Evolutionary conservation across 352 stramenopile genomes (phyloP), one percentile per base, ranked within the genome.

Genomic region (Globisporangium paroecandrum): DNA sequence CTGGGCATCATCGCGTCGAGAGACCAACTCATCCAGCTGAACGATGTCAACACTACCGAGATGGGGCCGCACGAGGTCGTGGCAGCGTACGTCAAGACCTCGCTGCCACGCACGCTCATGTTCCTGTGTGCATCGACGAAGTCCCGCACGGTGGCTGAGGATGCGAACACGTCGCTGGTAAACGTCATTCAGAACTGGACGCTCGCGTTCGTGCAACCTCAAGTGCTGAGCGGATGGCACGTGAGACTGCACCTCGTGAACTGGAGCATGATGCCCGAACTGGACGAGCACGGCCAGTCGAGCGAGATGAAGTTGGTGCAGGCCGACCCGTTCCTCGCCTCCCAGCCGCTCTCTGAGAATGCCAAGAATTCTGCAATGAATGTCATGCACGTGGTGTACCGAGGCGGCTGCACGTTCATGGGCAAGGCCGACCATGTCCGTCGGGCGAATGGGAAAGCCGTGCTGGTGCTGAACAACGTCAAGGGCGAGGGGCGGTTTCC

Each of bases 391-490:
- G 65, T 91, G 3, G 67, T 78, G 15, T 90, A 88, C 38, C 78
- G 85, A 32, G 85, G 82, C 27, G 71, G 63, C 0, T 93, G 85
- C 46, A 81, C 82, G 6, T 88, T 93, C 24, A 73, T 89, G n/a
- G 85, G 91, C 0, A 93, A 93, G 62, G 82, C 82, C 1, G 70
- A 80, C 0, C 70, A 78, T 25, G 68, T 79, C 13, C 62, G 58
- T 13, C 34, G 62, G n/a, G 82, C 69, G 1, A 66, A 74, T 2
- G 81, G 79, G 1, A 69, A 66, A 7, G 74, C 77, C 4, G 49
- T 90, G n/a, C 12, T 91, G 1, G 74, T 91, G 20, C 74, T 88
- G 1, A 93, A 93, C 68, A 91, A 93, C 49, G 65, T 83, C 24
- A 85, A 86, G 12, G 82, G 82, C 0, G 70, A 79, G 49, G 81